Base-by-base conservation (phyloP, 2,329 filamentous ascomycete genomes). In the Arthrobotrys conoides region DNA sequence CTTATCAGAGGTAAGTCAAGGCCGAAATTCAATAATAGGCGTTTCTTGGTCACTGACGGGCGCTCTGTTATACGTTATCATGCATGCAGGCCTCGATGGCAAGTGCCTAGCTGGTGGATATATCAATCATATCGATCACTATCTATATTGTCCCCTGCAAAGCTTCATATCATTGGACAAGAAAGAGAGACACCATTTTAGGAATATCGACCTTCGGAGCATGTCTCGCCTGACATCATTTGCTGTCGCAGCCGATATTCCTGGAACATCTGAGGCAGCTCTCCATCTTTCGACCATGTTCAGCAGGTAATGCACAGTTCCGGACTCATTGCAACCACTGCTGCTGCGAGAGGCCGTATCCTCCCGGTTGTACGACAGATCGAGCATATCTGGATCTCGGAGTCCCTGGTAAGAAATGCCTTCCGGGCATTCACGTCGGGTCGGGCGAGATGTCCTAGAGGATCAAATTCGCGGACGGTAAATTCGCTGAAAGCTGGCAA, bases 301-400 rank as follows among this genome's bases (percentile, higher is more conserved):
- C 8, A 76, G 59, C 38, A 66, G 72, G 66, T 72, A 36, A 78
- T 78, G 75, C 75, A 63, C 27, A 38, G 51, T 48, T 61, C 75
- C 48, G 63, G 75, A 22, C 53, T 65, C 61, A 53, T 78, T 55
- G 36, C 61, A 67, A 46, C 51, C 22, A 57, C 66, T 36, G 38
- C 38, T 41, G 48, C 75, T 71, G 75, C 63, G 36, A 55, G 51
- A 48, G 30, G 67, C 44, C 20, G 55, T 55, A 55, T 33, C 36
- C 55, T 59, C 16, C 30, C 63, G 68, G 68, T 70, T 64, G 64
- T 53, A 48, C 55, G 46, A 44, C 51, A 36, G 22, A 51, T 27
- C 27, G 44, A 65, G 5, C 67, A 77, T 33, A 66, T 71, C 27
- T 71, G 73, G 61, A 77, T 71, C 53, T 18, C 75, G 14, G 61